A percentile compares a stretch with the other conserved stretches of the same genome.
Evolutionary conservation across 2,329 filamentous ascomycete genomes (phyloP).

Genomic region (Penicillium decumbens): DNA sequence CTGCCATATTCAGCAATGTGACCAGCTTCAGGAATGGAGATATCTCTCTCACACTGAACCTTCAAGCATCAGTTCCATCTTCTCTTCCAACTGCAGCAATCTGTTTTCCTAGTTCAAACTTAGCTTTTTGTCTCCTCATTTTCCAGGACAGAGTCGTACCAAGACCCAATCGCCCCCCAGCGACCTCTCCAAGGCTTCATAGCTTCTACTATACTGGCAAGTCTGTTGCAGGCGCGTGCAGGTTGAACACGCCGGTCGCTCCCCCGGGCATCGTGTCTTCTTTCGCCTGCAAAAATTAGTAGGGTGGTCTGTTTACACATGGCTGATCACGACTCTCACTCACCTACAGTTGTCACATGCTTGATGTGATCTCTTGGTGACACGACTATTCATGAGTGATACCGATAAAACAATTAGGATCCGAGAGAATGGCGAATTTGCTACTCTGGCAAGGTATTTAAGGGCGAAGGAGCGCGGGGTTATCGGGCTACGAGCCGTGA

Average conservation of each 20-base stretch:
- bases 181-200: conserved; percentile 31
- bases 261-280: conserved; percentile 51
- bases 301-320: background rate
- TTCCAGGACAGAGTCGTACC: background rate
- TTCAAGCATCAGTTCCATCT: conserved; percentile 48
- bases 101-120: conserved; percentile 42
- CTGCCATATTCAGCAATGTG: conserved; percentile 9
- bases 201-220: conserved; percentile 40
- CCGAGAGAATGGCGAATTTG: background rate
- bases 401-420: background rate
- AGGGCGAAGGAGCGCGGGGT: conserved; percentile 11
- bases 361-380: conserved; percentile 17
- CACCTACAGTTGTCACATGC: conserved; percentile 20
- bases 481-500: conserved; percentile 11
- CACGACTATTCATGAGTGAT: conserved; percentile 16
- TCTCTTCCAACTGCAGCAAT: conserved; percentile 48
- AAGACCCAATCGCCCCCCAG: conserved; percentile 41
- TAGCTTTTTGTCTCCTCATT: background rate
- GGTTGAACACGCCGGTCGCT: conserved; percentile 50
- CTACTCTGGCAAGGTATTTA: background rate
- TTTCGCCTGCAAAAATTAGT: conserved; percentile 37
- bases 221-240: conserved; percentile 47
- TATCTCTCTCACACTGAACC: conserved; percentile 32
- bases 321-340: conserved; percentile 2
- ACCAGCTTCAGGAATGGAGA: background rate